Evolutionary conservation across 176 grass and related monocot species (phyloP), one percentile per base, ranked within the genome.

Genomic region (maize (Zea mays)): DNA sequence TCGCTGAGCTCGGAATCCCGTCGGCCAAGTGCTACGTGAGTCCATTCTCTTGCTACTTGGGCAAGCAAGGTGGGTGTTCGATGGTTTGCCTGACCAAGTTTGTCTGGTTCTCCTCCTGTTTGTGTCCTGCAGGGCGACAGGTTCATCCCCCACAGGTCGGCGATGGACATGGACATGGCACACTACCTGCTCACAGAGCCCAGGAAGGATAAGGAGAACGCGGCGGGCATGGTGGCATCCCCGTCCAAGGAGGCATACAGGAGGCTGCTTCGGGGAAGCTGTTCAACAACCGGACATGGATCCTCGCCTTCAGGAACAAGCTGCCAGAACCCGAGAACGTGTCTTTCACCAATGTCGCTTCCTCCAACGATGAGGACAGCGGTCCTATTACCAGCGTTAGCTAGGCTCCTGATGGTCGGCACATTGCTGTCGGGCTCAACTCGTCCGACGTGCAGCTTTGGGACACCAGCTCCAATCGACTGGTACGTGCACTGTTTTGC

Each of bases 111-210:
- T 58, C n/a, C 8, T 54, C 37, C 7, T 65, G 8, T 61, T 27
- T 11, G 19, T 46, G 19, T 12, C 2, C 45, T 67, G 64, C 81
- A 93, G 90, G 90, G 90, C 0, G 90, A 93, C 17, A 90, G 84
- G 52, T 93, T 93, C 58, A 93, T 93, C 38, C 90, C 90, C 10
- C 84, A 90, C 74, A 72, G 87, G 34, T 93, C 84, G 21, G 86
- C 84, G 17, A 93, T 90, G 84, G 90, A 93, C 75, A 87, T 93
- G 76, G 90, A 93, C 84, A 71, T 93, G 62, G 81, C 90, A 20
- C 85, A 93, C 65, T 93, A 90, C 78, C 76, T 93, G 64, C 87
- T 93, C 36, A 93, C 84, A 7, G 81, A 90, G 59, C 43, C 78
- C 65, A 87, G 10, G 62, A 93, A 85, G 78, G 78, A 93, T 77